Conservation (phyloP, 495 filamentous ascomycete genomes). For the Penicillium odoratum region DNA sequence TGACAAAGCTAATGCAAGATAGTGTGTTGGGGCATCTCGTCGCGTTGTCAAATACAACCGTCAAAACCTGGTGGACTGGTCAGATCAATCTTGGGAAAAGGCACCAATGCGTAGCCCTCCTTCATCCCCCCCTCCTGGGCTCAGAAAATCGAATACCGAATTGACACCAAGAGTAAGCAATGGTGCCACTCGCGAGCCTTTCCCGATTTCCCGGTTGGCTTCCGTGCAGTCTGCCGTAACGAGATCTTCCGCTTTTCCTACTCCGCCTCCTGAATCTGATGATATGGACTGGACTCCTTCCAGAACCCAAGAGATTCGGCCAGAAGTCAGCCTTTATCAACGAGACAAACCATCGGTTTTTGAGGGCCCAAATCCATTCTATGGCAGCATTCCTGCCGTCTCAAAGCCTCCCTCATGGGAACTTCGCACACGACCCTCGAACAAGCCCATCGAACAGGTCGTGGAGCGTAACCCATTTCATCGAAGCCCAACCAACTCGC, state of each 20-base stretch:
- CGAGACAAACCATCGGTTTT: constrained; percentile 33
- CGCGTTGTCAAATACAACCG: constrained; percentile 52
- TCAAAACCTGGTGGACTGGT: constrained; percentile 56
- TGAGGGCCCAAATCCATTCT: constrained; percentile 56
- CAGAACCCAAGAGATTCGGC: constrained; percentile 44
- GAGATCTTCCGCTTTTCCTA: constrained; percentile 32
- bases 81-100: constrained; percentile 40
- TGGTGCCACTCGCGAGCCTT: constrained; percentile 28
- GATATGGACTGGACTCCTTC: constrained; percentile 88
- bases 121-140: constrained; percentile 21
- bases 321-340: constrained; percentile 35
- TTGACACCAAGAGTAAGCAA: constrained; percentile 23
- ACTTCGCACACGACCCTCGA: constrained; percentile 57
- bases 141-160: constrained; percentile 15
- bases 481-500: constrained; percentile 23
- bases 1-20: constrained; percentile 19
- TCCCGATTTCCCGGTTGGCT: constrained; percentile 44
- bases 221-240: constrained; percentile 26
- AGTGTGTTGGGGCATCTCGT: constrained; percentile 44
- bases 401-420: constrained; percentile 63
- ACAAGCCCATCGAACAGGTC: constrained; percentile 35
- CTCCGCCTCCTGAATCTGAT: constrained; percentile 40
- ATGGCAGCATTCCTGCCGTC: constrained; percentile 62
- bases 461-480: constrained; percentile 43
- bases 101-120: constrained; percentile 31